Evolutionary conservation across 2,329 filamentous ascomycete genomes (phyloP), one percentile per base, ranked within the genome.

Genomic region (Nigrospora sphaerica): DNA sequence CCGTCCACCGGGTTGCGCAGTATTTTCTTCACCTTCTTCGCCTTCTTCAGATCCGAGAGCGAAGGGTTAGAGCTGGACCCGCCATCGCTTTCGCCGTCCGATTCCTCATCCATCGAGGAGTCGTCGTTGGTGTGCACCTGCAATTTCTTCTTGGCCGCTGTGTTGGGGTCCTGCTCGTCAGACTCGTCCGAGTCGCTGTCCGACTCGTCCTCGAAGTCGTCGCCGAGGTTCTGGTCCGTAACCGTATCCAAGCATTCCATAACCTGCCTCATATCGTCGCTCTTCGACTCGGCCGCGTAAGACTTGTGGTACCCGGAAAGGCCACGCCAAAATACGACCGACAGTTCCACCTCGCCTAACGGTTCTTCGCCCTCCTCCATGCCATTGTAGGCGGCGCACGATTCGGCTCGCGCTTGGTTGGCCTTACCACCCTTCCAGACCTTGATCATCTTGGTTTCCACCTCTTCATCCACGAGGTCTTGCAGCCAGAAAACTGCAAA

Each of bases 401-500:
- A 57, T 38, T 59, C 40, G 49, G 67, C 51, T 60, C 65, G 50
- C 58, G 54, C 54, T 48, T 73, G 49, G 56, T 71, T 49, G 52
- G 75, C 62, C 59, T 82, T 69, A 53, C 84, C 75, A 19, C 83
- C 81, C 57, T 81, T 83, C 80, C 82, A 89, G 3, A 89, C 74
- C 6, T 78, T 65, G 3, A 89, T 58, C 5, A 70, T 72, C 10
- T 85, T 55, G 1, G 74, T 78, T 38, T 72, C 67, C 44, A 82
- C 74, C 55, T 86, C 78, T 49, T 87, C 85, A 47, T 89, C 85
- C 0, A 73, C 66, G 0, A 89, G 69, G n/a, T 87, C 79, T 51
- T 80, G 78, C 16, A 88, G 70, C 85, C 85, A 88, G 2, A 86
- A 65, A 3, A 86, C 72, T 7, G 75, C 74, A 54, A 86, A 85